Evolutionary conservation across 2,329 filamentous ascomycete species (phyloP).

Genomic region (Furcasterigmium furcatum): DNA sequence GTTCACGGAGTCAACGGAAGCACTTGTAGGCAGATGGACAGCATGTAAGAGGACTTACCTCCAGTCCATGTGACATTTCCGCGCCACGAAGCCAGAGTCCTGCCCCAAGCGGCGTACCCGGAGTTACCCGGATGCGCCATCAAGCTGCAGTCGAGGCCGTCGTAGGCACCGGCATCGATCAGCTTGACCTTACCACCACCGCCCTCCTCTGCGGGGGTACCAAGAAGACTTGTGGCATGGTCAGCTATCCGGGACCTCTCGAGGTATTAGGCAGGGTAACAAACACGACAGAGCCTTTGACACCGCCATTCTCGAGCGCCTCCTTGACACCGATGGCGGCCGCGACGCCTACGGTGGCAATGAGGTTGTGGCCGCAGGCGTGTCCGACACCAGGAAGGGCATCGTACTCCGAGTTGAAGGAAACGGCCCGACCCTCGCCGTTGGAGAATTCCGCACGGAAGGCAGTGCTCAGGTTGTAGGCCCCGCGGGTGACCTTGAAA

Average conservation of each 20-base stretch:
- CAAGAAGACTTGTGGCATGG: conserved; percentile 23
- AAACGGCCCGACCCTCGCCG: conserved; percentile 31
- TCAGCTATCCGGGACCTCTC: conserved; percentile 16
- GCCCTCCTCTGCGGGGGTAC: conserved; percentile 10
- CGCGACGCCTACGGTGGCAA: conserved; percentile 24
- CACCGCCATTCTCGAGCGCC: background rate
- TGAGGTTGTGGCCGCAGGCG: conserved; percentile 27
- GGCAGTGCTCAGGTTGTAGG: conserved; percentile 37
- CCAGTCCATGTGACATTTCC: conserved; percentile 6
- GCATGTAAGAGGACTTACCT: conserved; percentile 3
- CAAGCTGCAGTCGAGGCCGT: conserved; percentile 18
- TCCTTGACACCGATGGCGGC: conserved; percentile 24
- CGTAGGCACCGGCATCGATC: conserved; percentile 39
- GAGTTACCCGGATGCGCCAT: conserved; percentile 5
- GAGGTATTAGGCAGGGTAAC: conserved; percentile 21
- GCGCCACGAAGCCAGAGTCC: conserved; percentile 8
- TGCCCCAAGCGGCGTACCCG: conserved; percentile 5
- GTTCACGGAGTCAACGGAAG: background rate
- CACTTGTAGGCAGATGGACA: background rate
- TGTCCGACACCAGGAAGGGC: conserved; percentile 30
- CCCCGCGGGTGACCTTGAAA: conserved; percentile 35
- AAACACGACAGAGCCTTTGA: conserved; percentile 3
- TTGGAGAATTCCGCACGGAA: conserved; percentile 36
- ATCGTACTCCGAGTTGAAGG: conserved; percentile 33
- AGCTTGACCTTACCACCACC: conserved; percentile 45